A percentile compares a stretch with the other conserved stretches of the same genome.
These are phyloP conservation scores for Brasenia schreberi DNA, from an alignment of 164 flowering plant species.

Conservation along the genomic window DNA sequence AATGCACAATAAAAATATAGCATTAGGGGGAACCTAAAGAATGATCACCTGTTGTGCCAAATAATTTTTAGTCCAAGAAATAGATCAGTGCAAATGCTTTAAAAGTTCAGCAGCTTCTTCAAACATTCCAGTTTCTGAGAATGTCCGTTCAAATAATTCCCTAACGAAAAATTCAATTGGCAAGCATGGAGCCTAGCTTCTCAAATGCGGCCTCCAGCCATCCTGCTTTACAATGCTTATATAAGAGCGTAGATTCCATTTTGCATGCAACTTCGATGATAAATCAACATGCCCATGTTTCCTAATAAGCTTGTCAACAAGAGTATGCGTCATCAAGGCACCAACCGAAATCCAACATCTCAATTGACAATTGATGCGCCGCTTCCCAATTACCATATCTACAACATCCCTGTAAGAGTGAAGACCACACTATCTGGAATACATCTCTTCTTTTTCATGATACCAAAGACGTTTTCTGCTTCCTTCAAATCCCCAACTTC, in stretches of 20 bases:
- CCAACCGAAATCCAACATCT: slow-evolving; percentile 31
- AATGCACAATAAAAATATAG: background rate
- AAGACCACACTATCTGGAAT: slow-evolving; percentile 25
- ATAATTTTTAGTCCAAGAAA: background rate
- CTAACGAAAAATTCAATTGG: slow-evolving; percentile 19
- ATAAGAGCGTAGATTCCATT: slow-evolving; percentile 25
- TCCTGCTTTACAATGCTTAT: slow-evolving; percentile 26
- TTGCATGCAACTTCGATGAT: slow-evolving; percentile 22
- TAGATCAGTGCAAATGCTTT: slow-evolving; percentile 7
- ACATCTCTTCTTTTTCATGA: slow-evolving; percentile 30
- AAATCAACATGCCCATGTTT: slow-evolving; percentile 21
- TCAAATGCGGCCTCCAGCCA: slow-evolving; percentile 25
- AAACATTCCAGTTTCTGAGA: slow-evolving; percentile 25
- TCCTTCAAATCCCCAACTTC: slow-evolving; percentile 19
- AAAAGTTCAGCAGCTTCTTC: slow-evolving; percentile 21
- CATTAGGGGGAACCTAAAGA: background rate
- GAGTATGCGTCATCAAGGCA: slow-evolving; percentile 22
- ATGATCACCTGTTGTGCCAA: background rate
- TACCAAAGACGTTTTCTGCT: slow-evolving; percentile 22
- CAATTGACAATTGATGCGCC: slow-evolving; percentile 24
- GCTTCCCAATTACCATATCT: slow-evolving; percentile 22
- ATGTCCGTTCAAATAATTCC: slow-evolving; percentile 20
- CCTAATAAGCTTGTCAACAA: slow-evolving; percentile 23
- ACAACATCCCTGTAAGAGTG: slow-evolving; percentile 27
- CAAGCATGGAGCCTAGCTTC: slow-evolving; percentile 24